These are phyloP conservation scores for Seminavis robusta DNA, from an alignment of 108 stramenopile genomes.

Conservation along the genomic window DNA sequence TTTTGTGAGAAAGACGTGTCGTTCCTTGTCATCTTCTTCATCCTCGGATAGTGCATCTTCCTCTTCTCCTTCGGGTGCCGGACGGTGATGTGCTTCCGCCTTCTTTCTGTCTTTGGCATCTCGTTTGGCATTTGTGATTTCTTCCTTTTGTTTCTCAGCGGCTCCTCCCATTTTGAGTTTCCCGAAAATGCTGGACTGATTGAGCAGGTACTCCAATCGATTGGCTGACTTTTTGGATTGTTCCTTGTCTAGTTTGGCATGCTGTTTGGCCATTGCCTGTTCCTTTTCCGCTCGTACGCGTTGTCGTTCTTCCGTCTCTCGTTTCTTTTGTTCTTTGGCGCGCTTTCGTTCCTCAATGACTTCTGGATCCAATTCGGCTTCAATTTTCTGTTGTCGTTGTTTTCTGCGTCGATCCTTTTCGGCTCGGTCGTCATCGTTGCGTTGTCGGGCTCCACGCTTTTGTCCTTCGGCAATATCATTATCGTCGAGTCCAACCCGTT, in stretches of 20 bases:
- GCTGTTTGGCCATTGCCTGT: constrained; percentile 45
- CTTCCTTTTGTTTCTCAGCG: constrained; percentile 7
- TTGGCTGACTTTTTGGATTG: constrained; percentile 60
- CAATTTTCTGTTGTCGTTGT: constrained; percentile 20
- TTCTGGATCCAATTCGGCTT: constrained; percentile 48
- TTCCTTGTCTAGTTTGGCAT: constrained; percentile 75
- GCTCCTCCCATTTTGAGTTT: constrained; percentile 56
- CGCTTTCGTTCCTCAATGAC: constrained; percentile 44
- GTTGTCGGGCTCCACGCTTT: constrained; percentile 54
- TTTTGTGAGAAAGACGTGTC: constrained; percentile 75
- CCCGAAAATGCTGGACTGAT: constrained; percentile 94
- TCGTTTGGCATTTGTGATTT: not conserved
- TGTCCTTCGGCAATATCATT: constrained; percentile 30
- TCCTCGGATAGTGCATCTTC: too few species aligned
- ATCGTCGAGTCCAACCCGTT: constrained; percentile 53
- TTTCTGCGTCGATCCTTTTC: constrained; percentile 20
- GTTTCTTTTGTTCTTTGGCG: constrained; percentile 41
- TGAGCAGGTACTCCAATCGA: constrained; percentile 91
- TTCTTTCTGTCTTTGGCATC: constrained; percentile 18
- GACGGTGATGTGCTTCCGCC: constrained; percentile 40
- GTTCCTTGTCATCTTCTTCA: constrained; percentile 37
- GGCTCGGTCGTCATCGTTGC: constrained; percentile 46
- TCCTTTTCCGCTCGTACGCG: constrained; percentile 52
- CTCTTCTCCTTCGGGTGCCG: constrained; percentile 8
- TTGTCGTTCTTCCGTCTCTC: constrained; percentile 63